Base-by-base conservation (phyloP, 805 yeast genomes). In the Ogataea glucozyma region DNA sequence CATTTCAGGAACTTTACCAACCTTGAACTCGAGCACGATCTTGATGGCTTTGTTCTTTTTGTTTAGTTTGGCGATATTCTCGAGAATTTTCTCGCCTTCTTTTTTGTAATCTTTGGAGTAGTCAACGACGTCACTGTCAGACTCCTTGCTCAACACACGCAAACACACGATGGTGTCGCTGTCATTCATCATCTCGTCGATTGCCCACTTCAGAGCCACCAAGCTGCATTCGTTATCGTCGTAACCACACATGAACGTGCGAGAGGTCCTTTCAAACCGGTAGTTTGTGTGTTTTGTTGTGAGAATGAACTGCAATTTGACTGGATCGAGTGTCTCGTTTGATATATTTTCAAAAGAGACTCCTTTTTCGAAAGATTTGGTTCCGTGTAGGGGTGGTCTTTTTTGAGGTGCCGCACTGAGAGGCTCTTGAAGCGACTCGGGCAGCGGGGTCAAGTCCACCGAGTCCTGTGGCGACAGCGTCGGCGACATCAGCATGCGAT, bases 101-200 rank as follows among this genome's bases (percentile, higher is more conserved):
- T 52, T 52, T 18, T 65, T 54, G 46, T 71, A 70, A 9, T 51
- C 48, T 12, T 44, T 40, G 5, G 41, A 21, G 37, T 53, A 51
- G 3, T 58, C 59, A 14, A 29, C 38, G 45, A 53, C 29, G 10
- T 44, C 47, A 16, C 54, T 48, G n/a, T n/a, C n/a, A n/a, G n/a
- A n/a, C 26, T 59, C 63, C 18, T 64, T 63, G 4, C 72, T 67
- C 4, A 74, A 52, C 4, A 71, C 78, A 22, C 73, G 58, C 14
- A 74, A 50, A 27, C 75, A 68, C 2, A 75, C 70, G 5, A 75
- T 51, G 16, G 71, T 74, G 47, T 74, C 79, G 16, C 73, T 72
- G 43, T 74, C 75, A 18, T 58, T 63, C 13, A 68, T 57, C 42
- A 74, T 57, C 43, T 73, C 70, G 29, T 68, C 71, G 4, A 75